Evolutionary conservation across 2,329 filamentous ascomycete species (phyloP).

Genomic region (Ceratocystis colombiana): DNA sequence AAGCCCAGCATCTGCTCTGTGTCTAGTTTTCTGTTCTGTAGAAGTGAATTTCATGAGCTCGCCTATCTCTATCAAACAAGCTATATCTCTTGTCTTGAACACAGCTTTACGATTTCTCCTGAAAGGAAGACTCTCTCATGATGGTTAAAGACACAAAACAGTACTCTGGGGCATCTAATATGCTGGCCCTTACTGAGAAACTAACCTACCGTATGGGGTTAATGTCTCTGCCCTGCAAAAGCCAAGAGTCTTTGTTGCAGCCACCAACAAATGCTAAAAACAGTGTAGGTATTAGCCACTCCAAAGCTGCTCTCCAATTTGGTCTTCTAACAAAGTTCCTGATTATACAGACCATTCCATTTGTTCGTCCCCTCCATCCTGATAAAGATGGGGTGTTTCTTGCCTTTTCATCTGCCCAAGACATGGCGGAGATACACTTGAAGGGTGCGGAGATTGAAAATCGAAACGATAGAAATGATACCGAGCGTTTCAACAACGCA

Average conservation of each 20-base stretch:
- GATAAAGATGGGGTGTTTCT: conserved; percentile 15
- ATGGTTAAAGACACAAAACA: not conserved
- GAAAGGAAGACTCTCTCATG: no score
- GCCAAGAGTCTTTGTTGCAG: not conserved
- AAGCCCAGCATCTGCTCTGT: not conserved
- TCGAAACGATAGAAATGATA: conserved; percentile 19
- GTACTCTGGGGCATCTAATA: not conserved
- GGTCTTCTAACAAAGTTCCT: not conserved
- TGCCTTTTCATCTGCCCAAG: conserved; percentile 15
- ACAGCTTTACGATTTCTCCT: no score
- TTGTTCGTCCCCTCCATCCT: conserved; percentile 1
- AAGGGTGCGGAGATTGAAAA: conserved; percentile 23
- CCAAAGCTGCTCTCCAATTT: not conserved
- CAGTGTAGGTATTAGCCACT: no score
- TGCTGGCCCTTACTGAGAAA: not conserved
- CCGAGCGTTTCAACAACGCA: conserved; percentile 22
- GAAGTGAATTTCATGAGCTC: no score
- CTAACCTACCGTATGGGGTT: not conserved
- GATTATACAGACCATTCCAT: not conserved
- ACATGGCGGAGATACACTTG: conserved; percentile 22
- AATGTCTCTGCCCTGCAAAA: not conserved
- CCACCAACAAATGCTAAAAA: no score
- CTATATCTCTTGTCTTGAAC: no score
- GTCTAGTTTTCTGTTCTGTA: no score
- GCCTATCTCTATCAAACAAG: no score